Evolutionary conservation across 192 early-diverging fungal genomes (phyloP).

Genomic region (Nowakowskiella sp.): DNA sequence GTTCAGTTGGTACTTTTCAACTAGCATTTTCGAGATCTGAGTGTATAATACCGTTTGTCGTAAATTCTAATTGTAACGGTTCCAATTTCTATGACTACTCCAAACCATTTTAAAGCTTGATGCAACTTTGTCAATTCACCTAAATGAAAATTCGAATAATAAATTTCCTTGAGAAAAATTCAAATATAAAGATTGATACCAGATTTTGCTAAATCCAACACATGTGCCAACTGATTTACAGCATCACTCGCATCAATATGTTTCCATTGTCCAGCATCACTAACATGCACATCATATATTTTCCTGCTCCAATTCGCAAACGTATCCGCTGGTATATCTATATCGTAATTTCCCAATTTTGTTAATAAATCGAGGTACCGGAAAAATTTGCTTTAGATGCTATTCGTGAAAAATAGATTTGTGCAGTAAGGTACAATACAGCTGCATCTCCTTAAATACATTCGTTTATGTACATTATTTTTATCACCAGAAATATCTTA

Average conservation of each 20-base stretch:
- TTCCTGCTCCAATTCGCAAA: conserved; percentile 44
- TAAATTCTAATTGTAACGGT: conserved; percentile 31
- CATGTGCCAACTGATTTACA: conserved; percentile 35
- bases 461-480: too few species aligned
- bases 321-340: conserved; percentile 43
- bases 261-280: conserved; percentile 37
- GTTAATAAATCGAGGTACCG: conserved; percentile 36
- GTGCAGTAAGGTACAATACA: too few species aligned
- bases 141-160: conserved; percentile 8
- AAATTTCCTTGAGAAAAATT: neutral
- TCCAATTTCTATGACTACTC: conserved; percentile 27
- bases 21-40: conserved; percentile 17
- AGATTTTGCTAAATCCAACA: conserved; percentile 41
- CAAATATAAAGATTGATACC: conserved; percentile 21
- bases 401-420: too few species aligned
- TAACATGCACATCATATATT: conserved; percentile 42
- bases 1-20: conserved; percentile 14
- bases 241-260: conserved; percentile 48
- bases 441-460: too few species aligned
- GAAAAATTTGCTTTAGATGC: too few species aligned
- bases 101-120: conserved; percentile 34
- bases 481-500: too few species aligned
- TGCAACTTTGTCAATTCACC: conserved; percentile 44
- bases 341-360: conserved; percentile 35
- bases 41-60: conserved; percentile 42